Percentiles rank a stretch among this genome's conserved stretches.
phyloP scores from a whole-genome alignment of 345 rosid species.

The Chamaenerion angustifolium region DNA sequence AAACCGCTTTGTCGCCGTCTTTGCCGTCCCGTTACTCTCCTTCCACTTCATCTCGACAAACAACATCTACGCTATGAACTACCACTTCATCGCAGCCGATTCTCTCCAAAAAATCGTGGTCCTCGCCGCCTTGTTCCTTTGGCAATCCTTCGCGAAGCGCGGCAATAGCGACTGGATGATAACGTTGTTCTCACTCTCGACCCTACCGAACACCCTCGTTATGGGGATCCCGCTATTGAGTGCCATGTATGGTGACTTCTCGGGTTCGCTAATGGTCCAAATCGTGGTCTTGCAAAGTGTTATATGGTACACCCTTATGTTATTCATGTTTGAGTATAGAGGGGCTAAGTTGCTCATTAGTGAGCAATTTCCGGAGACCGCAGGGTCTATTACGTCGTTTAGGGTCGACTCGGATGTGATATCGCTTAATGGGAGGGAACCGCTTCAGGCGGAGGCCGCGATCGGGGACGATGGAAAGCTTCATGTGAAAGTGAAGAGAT shows the following conservation, averaged over 20 bases:
- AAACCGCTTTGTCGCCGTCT: conserved; percentile 76
- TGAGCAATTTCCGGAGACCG: conserved; percentile 79
- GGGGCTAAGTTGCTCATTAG: conserved; percentile 62
- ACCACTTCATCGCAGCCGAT: conserved; percentile 75
- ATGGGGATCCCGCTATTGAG: conserved; percentile 76
- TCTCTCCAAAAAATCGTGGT: conserved; percentile 63
- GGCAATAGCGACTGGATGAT: conserved; percentile 74
- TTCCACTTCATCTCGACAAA: conserved; percentile 76
- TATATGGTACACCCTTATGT: conserved; percentile 76
- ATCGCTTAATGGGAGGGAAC: conserved; percentile 67
- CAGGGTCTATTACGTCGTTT: conserved; percentile 63
- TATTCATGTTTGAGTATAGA: conserved; percentile 66
- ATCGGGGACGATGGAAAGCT: conserved; percentile 78
- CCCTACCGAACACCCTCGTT: conserved; percentile 75
- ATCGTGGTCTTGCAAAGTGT: conserved; percentile 73
- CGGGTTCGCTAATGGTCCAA: conserved; percentile 67
- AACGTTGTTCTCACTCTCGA: conserved; percentile 62
- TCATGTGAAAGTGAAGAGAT: conserved; percentile 58
- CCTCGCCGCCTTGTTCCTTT: conserved; percentile 48
- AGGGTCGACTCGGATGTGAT: conserved; percentile 67
- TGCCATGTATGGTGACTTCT: conserved; percentile 84
- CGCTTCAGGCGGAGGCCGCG: conserved; percentile 64
- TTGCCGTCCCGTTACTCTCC: conserved; percentile 72
- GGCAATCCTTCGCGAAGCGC: conserved; percentile 44
- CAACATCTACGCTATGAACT: conserved; percentile 65